phyloP scores from a whole-genome alignment of 768 basidiomycete species.

The Boletus rex-veris region DNA sequence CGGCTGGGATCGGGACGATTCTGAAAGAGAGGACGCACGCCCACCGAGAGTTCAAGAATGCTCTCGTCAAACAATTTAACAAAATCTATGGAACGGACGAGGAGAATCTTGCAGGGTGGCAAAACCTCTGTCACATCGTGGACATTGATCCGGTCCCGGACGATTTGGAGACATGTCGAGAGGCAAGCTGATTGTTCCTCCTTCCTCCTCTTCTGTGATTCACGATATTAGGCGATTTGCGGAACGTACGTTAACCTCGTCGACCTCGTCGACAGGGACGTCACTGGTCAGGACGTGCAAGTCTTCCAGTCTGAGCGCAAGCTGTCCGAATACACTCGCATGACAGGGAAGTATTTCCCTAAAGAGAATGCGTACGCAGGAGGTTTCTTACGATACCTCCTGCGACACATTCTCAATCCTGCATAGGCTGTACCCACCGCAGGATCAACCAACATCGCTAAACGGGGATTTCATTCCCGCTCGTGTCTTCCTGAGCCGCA shows the following conservation, averaged over 20 bases:
- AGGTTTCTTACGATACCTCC: conserved; percentile 10
- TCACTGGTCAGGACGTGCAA: not conserved
- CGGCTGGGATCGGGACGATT: conserved; percentile 1
- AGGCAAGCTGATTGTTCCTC: conserved; percentile 2
- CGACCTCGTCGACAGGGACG: conserved; percentile 15
- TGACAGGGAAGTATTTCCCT: conserved; percentile 10
- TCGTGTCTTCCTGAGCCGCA: not conserved
- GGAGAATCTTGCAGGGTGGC: conserved; percentile 3
- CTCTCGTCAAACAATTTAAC: conserved; percentile 15
- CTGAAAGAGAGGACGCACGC: not conserved
- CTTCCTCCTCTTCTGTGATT: not conserved
- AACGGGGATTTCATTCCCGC: conserved; percentile 10
- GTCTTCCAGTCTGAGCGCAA: conserved; percentile 8
- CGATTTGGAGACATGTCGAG: not conserved
- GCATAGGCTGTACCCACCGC: not conserved
- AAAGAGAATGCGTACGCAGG: conserved; percentile 15
- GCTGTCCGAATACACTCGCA: conserved; percentile 9
- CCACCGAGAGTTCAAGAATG: conserved; percentile 7
- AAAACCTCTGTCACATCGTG: conserved; percentile 4
- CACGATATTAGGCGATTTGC: not conserved
- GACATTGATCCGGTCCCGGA: conserved; percentile 9
- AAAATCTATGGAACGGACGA: conserved; percentile 11
- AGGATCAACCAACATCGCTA: conserved; percentile 7
- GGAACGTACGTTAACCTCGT: conserved; percentile 11
- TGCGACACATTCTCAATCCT: conserved; percentile 38